A percentile compares a stretch with the other conserved stretches of the same genome.
phyloP scores from a whole-genome alignment of 2,329 filamentous ascomycete species.

The Chaetomiaceae sp. region DNA sequence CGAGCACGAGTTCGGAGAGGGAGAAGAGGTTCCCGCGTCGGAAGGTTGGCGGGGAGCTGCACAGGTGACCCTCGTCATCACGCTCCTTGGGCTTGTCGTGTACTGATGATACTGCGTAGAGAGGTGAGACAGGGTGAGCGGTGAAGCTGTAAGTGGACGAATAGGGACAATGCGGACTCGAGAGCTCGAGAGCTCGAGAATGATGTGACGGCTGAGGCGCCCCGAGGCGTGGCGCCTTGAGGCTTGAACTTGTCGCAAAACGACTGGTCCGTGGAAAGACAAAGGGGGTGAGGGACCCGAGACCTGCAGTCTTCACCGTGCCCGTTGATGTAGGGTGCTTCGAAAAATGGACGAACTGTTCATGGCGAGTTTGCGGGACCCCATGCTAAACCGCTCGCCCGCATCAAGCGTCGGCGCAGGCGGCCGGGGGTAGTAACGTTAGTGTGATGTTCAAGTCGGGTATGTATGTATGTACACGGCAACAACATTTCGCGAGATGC shows the following conservation, averaged over 20 bases:
- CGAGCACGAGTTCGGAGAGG: background rate
- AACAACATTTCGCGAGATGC: background rate
- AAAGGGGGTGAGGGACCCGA: background rate
- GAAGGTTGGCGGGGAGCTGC: constrained; percentile 10
- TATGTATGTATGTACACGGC: too few species aligned
- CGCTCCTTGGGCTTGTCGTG: background rate
- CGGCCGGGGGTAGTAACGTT: background rate
- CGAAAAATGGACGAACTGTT: background rate
- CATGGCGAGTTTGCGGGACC: background rate
- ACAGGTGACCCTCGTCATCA: constrained; percentile 5
- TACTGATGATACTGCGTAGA: background rate
- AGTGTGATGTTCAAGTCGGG: background rate
- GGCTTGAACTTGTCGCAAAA: background rate
- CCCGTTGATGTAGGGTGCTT: background rate
- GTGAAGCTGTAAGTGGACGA: constrained; percentile 12
- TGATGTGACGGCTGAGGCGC: background rate
- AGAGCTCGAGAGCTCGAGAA: background rate
- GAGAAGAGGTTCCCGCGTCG: background rate
- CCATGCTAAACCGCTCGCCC: background rate
- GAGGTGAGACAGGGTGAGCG: constrained; percentile 16
- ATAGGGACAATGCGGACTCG: constrained; percentile 4
- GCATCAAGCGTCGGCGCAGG: background rate
- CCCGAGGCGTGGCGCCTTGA: background rate
- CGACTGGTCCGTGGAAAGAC: background rate
- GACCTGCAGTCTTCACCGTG: background rate